phyloP scores from a whole-genome alignment of 2,329 filamentous ascomycete species.

The Volutella citrinella region DNA sequence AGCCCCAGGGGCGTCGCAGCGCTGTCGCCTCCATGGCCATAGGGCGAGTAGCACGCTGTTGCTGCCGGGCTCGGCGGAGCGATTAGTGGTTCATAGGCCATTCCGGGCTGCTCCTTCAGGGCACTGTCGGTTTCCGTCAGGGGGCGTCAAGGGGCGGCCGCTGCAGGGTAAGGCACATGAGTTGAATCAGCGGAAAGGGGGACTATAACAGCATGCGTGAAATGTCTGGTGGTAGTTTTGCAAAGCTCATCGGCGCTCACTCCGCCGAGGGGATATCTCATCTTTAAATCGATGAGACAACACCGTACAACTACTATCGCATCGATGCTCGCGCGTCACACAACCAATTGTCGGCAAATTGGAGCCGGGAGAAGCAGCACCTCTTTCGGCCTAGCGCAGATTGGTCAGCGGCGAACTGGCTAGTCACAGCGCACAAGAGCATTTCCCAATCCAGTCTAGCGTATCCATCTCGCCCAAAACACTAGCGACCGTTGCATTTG shows the following conservation, averaged over 20 bases:
- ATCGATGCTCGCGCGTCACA: not conserved
- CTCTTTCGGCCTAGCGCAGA: not conserved
- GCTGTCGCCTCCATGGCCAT: conserved; percentile 2
- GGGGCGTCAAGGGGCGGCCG: not conserved
- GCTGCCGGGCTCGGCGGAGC: conserved; percentile 2
- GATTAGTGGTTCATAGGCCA: conserved; percentile 1
- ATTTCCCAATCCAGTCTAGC: no score
- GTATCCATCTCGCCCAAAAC: no score
- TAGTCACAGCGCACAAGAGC: no score
- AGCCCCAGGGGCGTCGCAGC: not conserved
- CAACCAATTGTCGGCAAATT: not conserved
- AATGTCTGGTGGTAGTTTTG: no score
- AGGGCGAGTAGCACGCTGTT: conserved; percentile 1
- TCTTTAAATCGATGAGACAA: conserved; percentile 4
- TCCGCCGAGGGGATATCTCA: conserved; percentile 3
- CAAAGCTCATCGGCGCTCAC: no score
- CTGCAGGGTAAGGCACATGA: not conserved
- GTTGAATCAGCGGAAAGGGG: not conserved
- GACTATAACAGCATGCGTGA: not conserved
- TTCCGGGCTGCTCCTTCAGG: not conserved
- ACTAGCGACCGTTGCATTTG: no score
- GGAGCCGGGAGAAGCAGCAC: not conserved
- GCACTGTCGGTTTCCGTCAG: no score
- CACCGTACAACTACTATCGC: not conserved
- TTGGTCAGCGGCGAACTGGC: no score